Evolutionary conservation across 331 rosid species (phyloP), one percentile per base, ranked within the genome.

Genomic region (Telfairia occidentalis): DNA sequence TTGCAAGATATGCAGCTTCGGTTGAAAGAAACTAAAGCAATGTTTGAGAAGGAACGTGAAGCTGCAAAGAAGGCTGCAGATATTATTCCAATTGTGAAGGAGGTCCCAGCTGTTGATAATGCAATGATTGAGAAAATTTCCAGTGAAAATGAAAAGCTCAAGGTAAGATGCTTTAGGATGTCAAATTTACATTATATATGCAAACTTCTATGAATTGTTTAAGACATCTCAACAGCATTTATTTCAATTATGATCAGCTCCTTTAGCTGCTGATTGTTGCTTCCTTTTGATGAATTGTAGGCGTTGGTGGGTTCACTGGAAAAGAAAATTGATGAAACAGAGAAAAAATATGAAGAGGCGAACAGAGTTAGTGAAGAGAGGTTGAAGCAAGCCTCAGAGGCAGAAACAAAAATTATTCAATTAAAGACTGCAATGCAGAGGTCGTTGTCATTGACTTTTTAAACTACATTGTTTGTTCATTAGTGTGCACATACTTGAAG

Each of bases 381-480:
- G 87, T 85, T 87, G 87, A 92, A 92, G 86, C 97, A 92, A 85
- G 93, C 99, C 46, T 80, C 87, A 81, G 99, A 95, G 38, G 97
- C 99, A 63, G 99, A 95, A 82, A 79, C 97, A 28, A 90, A 92
- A 85, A 95, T 95, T 73, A 85, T 92, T 82, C 87, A 89, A 83
- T 82, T 95, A 79, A 95, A 92, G 91, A 92, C 97, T 46, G 77
- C 90, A 28, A 95, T 95, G 96, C 97, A 95, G 82, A 95, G 97
- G 99, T 92, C 64, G 81, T 74, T 75, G 75, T 49, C 63, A 50
- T 82, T 76, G 61, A 74, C 55, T 70, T 72, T 77, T 80, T 77
- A 72, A 11, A 12, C n/a, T 28, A 55, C 19, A 71, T 71, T 48
- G 28, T 9, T 32, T n/a, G 61, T 30, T 30, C 45, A 19, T 48